These are phyloP conservation scores for Panaeolus papilionaceus DNA, from an alignment of 768 basidiomycete genomes.

Conservation along the genomic window DNA sequence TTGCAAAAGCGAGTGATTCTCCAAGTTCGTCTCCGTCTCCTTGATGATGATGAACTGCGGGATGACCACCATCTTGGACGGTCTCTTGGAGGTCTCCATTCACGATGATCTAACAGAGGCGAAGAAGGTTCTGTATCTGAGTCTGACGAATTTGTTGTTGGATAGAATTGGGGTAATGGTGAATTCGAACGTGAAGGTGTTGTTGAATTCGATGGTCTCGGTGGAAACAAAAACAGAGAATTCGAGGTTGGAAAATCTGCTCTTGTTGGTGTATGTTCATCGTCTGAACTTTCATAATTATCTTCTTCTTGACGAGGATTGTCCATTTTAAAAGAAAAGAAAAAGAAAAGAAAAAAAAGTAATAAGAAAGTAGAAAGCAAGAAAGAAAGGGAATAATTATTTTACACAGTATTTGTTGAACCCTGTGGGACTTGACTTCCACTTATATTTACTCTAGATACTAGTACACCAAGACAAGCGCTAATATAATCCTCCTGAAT, in stretches of 20 bases:
- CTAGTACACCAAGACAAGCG: background rate
- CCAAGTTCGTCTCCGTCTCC: constrained; percentile 58
- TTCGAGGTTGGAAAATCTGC: background rate
- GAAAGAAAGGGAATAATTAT: background rate
- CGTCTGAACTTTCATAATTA: constrained; percentile 11
- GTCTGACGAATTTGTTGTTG: constrained; percentile 58
- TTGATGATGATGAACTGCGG: constrained; percentile 29
- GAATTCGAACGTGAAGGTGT: constrained; percentile 59
- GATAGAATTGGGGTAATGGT: constrained; percentile 50
- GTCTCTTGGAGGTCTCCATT: constrained; percentile 5
- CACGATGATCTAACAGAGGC: constrained; percentile 44
- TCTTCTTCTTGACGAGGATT: constrained; percentile 4
- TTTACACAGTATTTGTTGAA: background rate
- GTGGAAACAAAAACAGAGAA: constrained; percentile 4
- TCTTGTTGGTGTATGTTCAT: constrained; percentile 8
- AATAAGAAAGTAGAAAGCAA: background rate
- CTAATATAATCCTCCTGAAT: constrained; percentile 52
- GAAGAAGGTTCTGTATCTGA: constrained; percentile 59
- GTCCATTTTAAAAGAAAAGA: background rate
- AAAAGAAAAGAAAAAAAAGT: background rate
- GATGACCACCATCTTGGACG: constrained; percentile 57
- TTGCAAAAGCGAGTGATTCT: constrained; percentile 56
- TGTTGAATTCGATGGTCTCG: constrained; percentile 41
- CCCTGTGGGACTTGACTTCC: background rate
- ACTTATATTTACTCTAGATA: background rate